Base-by-base conservation (phyloP, 768 basidiomycete genomes). In the Mycena rosella region DNA sequence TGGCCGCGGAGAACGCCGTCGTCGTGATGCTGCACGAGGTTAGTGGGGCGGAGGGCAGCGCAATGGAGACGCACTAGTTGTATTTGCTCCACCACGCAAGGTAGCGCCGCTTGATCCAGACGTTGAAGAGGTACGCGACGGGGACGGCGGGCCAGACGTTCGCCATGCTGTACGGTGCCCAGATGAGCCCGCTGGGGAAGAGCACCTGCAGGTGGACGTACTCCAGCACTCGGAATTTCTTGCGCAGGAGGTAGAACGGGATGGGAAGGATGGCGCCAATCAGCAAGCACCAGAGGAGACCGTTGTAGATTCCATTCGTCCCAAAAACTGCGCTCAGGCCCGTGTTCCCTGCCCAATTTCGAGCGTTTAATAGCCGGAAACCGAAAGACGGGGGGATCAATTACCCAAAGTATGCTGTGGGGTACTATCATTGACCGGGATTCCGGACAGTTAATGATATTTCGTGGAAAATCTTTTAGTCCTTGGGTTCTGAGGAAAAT, bases 281-380 rank as follows among this genome's bases (percentile, higher is more conserved):
- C n/a, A 79, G 72, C 77, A 83, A 83, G 30, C 36, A 63, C 48
- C 57, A 68, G 15, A 68, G 55, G 18, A 68, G 62, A 17, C 51
- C 42, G 45, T 68, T 68, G 76, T 80, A 82, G 30, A 77, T 74
- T 13, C 74, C 73, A 42, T 74, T 77, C 0, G 64, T 20, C 15
- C 79, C 79, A 60, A 81, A 83, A 58, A 81, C 10, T 74, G 26
- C 77, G 73, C 38, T 77, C 74, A 15, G 82, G 79, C n/a, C 80
- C 75, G n/a, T 9, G 73, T 72, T 5, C 70, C 70, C 48, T 72
- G 63, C 2, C 20, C n/a, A 29, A 9, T 38, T 38, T 34, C 32
- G n/a, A n/a, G n/a, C n/a, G 11, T 34, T 34, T 34, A 34, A 11
- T 11, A 34, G 32, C 11, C 32, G 5, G 5, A 74, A 52, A 63